These are phyloP conservation scores for Avicennia marina DNA, from an alignment of 257 asterid genomes.

Conservation along the genomic window DNA sequence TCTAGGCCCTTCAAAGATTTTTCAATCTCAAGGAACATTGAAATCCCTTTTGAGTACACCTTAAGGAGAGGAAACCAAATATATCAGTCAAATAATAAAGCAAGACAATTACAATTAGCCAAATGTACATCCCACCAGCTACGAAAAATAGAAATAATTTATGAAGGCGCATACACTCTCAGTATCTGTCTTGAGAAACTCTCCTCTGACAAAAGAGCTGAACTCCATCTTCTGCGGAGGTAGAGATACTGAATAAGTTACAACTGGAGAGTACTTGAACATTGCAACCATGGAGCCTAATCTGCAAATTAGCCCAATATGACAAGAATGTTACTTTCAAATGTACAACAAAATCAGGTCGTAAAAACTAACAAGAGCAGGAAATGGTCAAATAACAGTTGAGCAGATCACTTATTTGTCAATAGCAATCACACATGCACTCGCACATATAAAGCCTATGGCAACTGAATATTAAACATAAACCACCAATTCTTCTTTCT, in stretches of 20 bases:
- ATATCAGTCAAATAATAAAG: slow-evolving; percentile 10
- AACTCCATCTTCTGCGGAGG: slow-evolving; percentile 75
- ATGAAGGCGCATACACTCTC: slow-evolving; percentile 47
- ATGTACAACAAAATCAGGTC: neutral
- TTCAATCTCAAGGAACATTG: slow-evolving; percentile 64
- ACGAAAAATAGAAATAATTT: slow-evolving; percentile 18
- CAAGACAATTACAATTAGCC: neutral
- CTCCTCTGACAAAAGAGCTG: slow-evolving; percentile 50
- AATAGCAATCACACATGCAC: no score
- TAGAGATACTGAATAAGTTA: slow-evolving; percentile 79
- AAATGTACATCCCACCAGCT: slow-evolving; percentile 5
- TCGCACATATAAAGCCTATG: no score
- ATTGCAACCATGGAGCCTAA: slow-evolving; percentile 84
- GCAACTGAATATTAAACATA: no score
- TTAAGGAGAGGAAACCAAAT: slow-evolving; percentile 21
- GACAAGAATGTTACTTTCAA: neutral
- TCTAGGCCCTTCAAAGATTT: slow-evolving; percentile 56
- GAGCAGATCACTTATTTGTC: no score
- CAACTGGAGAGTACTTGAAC: slow-evolving; percentile 73
- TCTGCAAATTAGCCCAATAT: slow-evolving; percentile 43
- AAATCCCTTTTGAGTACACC: slow-evolving; percentile 62
- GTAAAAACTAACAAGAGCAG: neutral
- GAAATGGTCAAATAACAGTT: slow-evolving; percentile 5
- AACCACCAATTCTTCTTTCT: no score
- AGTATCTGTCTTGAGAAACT: slow-evolving; percentile 56